A percentile compares a stretch with the other conserved stretches of the same genome.
These are phyloP conservation scores for Starmerella kuoi DNA, from an alignment of 805 yeast genomes.

Conservation along the genomic window DNA sequence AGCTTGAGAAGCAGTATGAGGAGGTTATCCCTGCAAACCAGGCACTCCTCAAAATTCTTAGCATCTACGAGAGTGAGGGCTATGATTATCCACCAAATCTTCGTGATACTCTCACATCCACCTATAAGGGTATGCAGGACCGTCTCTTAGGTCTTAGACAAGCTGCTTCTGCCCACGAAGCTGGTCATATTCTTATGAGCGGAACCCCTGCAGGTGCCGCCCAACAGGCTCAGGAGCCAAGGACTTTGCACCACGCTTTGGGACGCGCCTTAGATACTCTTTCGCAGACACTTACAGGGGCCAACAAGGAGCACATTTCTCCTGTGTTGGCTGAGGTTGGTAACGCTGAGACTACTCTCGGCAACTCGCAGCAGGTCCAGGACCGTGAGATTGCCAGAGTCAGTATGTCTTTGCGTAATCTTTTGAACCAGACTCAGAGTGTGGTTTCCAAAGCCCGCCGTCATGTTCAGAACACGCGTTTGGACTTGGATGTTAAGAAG, in stretches of 20 bases:
- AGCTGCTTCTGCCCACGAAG: conserved; percentile 70
- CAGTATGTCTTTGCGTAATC: conserved; percentile 51
- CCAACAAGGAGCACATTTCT: conserved; percentile 41
- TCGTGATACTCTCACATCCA: conserved; percentile 62
- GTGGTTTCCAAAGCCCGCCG: conserved; percentile 59
- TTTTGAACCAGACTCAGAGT: conserved; percentile 46
- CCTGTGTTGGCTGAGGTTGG: conserved; percentile 56
- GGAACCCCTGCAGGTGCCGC: conserved; percentile 28
- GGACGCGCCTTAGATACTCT: conserved; percentile 46
- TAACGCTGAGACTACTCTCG: conserved; percentile 58
- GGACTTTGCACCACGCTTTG: conserved; percentile 72
- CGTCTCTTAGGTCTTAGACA: conserved; percentile 56
- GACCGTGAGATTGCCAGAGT: conserved; percentile 63
- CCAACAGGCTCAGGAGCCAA: conserved; percentile 50
- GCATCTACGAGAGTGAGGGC: conserved; percentile 58
- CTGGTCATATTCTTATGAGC: conserved; percentile 50
- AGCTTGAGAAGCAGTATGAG: conserved; percentile 62
- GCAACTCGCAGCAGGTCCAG: conserved; percentile 72
- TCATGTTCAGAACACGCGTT: conserved; percentile 63
- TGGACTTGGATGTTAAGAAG: conserved; percentile 71
- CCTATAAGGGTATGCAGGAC: conserved; percentile 51
- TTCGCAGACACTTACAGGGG: conserved; percentile 29
- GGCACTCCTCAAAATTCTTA: conserved; percentile 41
- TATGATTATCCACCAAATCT: conserved; percentile 74
- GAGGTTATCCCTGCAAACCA: conserved; percentile 57